Evolutionary conservation across 78 protist genomes (phyloP).

Genomic region (Dictyostelium firmibasis): DNA sequence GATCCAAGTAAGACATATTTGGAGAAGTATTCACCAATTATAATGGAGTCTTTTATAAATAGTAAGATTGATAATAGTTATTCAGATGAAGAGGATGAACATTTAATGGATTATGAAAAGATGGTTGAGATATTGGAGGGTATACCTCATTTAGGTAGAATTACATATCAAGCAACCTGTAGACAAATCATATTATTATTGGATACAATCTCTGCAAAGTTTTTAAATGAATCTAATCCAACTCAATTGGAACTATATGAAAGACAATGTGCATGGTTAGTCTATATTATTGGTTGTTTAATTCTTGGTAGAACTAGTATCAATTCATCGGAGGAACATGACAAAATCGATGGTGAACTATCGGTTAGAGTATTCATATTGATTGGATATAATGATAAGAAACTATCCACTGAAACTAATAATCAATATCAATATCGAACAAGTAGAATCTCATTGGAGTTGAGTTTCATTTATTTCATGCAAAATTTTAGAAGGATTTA

Average conservation of each 20-base stretch:
- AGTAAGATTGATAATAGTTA: conserved; percentile 17
- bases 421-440: neutral
- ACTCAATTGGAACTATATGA: neutral
- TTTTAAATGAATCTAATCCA: conserved; percentile 1
- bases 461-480: conserved; percentile 59
- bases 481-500: conserved; percentile 68
- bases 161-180: conserved; percentile 34
- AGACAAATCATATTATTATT: conserved; percentile 11
- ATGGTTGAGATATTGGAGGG: conserved; percentile 61
- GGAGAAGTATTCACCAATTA: conserved; percentile 48
- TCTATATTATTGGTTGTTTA: conserved; percentile 64
- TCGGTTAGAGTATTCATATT: conserved; percentile 45
- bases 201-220: conserved; percentile 15
- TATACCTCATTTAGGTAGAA: conserved; percentile 53
- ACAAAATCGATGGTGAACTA: conserved; percentile 48
- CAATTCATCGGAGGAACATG: conserved; percentile 48
- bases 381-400: neutral
- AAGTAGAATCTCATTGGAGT: conserved; percentile 37
- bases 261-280: conserved; percentile 74
- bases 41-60: conserved; percentile 59
- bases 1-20: conserved; percentile 36
- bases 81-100: conserved; percentile 74
- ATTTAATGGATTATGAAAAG: conserved; percentile 63
- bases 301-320: conserved; percentile 45
- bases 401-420: neutral